Evolutionary conservation across 2,329 filamentous ascomycete species (phyloP).

Genomic region (Cytospora paraplurivora): DNA sequence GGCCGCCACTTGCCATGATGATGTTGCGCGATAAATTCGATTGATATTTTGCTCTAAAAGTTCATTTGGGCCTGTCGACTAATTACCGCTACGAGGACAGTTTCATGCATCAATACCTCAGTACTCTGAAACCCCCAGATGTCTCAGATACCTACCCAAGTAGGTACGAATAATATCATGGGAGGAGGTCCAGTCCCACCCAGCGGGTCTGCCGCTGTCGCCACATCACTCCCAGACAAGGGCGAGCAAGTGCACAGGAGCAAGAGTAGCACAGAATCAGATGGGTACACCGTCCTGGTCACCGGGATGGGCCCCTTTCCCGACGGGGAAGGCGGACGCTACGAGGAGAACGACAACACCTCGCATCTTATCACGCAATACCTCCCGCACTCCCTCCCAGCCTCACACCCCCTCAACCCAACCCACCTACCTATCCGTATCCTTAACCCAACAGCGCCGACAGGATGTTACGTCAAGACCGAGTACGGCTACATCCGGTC

Average conservation of each 20-base stretch:
- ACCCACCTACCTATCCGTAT: not conserved
- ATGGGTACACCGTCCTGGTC: not conserved
- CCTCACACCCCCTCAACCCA: not conserved
- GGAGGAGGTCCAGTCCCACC: not conserved
- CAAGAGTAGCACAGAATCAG: not conserved
- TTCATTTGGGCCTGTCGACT: not conserved
- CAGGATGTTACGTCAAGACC: not conserved
- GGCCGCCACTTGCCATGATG: too few relatives aligned
- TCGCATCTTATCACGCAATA: not conserved
- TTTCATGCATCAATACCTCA: too few relatives aligned
- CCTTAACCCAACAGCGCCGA: not conserved
- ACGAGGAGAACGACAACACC: not conserved
- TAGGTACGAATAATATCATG: not conserved
- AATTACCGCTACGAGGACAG: not conserved
- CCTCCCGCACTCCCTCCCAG: not conserved
- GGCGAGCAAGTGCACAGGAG: not conserved
- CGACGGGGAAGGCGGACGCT: not conserved
- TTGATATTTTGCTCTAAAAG: too few relatives aligned
- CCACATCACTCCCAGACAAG: not conserved
- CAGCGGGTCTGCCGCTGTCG: not conserved
- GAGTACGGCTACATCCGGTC: not conserved
- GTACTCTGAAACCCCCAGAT: not conserved
- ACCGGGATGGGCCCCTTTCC: not conserved
- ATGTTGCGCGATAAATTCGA: too few relatives aligned
- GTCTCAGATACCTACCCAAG: not conserved